Conservation (phyloP, 345 rosid species). For the Diplotaxis tenuifolia region DNA sequence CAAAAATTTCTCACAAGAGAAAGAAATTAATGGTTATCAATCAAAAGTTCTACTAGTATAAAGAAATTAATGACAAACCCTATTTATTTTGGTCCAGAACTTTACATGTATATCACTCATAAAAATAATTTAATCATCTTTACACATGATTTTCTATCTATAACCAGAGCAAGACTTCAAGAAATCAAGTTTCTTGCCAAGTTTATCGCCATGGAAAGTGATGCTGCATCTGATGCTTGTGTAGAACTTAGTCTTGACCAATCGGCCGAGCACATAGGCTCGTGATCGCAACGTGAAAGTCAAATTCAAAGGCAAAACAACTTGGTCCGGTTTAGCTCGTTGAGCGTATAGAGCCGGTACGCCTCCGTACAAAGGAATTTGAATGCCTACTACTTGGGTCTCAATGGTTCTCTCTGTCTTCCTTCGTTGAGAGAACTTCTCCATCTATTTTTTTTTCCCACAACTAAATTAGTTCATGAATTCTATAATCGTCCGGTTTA, state of each 20-base stretch:
- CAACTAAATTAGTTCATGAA: not conserved
- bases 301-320: constrained; percentile 63
- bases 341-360: constrained; percentile 47
- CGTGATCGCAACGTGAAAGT: constrained; percentile 70
- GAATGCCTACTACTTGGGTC: constrained; percentile 50
- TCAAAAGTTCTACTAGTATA: not conserved
- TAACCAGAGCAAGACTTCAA: constrained; percentile 49
- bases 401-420: constrained; percentile 49
- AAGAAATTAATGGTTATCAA: not conserved
- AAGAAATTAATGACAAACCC: not conserved
- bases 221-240: constrained; percentile 50
- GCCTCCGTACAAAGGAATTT: constrained; percentile 81
- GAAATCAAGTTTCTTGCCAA: constrained; percentile 59
- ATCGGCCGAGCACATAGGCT: constrained; percentile 69
- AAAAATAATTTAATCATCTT: not conserved
- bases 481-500: not conserved
- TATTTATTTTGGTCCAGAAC: not conserved
- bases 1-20: not conserved
- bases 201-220: constrained; percentile 51
- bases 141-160: too few species aligned
- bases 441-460: constrained; percentile 46
- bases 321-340: constrained; percentile 38
- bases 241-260: constrained; percentile 60
- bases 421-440: constrained; percentile 65
- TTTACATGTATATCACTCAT: not conserved